Evolutionary conservation across 2,329 filamentous ascomycete genomes (phyloP), one percentile per base, ranked within the genome.

Genomic region (Trematosphaeria pertusa): DNA sequence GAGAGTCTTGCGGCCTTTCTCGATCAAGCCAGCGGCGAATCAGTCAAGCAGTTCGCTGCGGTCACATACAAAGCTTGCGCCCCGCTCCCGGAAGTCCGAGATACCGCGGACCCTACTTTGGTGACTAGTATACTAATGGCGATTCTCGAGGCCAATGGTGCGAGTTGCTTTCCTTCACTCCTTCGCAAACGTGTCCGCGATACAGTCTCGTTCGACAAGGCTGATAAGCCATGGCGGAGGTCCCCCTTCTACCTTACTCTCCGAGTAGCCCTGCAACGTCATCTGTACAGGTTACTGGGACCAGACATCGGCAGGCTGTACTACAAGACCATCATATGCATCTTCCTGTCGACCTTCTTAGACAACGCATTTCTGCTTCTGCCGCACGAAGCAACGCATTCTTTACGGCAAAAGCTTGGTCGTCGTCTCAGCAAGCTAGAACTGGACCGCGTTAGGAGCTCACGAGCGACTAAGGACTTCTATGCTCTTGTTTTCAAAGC

Each of bases 221-320:
- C 76, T 0, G 65, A 75, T 1, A 61, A 73, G 0, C 85, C 85
- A 0, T 89, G 86, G 86, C 75, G 86, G 14, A 73, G 87, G 28
- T 79, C 78, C 1, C 78, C 86, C 0, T 77, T 81, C 39, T 89
- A 85, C 80, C 77, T 89, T 0, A 70, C 84, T 0, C 64, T 88
- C 4, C 80, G 85, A 0, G 83, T 89, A 1, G 73, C 77, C 0
- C 56, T 82, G 1, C 78, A 84, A 37, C 76, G 84, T 0, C 73
- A 79, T 6, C 71, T 88, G 0, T 74, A 69, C 19, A 50, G 72
- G 1, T 17, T 59, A 0, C 54, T 79, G 1, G 77, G 77, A 1
- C 52, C 61, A 1, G 65, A 77, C 1, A 19, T 60, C 0, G 82
- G 82, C 1, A 71, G 74, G 2, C 50, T 77, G 0, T 71, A 75